Conservation (phyloP, 2,329 filamentous ascomycete genomes). For the Penicillium sp. region DNA sequence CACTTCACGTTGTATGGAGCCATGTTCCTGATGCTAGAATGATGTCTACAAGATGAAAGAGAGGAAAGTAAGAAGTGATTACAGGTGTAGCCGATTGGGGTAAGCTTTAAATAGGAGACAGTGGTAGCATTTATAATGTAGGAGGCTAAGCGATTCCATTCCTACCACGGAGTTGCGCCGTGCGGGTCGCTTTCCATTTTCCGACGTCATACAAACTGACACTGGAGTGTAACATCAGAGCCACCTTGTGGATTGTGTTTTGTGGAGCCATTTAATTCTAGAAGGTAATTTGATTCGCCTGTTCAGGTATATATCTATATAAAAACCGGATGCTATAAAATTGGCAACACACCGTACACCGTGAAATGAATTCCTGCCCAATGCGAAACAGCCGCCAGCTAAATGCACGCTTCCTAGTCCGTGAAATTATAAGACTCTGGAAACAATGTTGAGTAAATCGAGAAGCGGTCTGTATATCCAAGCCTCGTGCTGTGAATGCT, state of each 20-base stretch:
- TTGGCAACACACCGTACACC: constrained; percentile 9
- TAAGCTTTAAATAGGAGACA: background rate
- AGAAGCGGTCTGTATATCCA: background rate
- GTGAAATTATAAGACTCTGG: constrained; percentile 12
- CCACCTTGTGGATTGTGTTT: background rate
- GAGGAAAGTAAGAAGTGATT: background rate
- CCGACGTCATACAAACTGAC: constrained; percentile 13
- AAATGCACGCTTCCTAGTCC: constrained; percentile 23
- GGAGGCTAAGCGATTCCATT: constrained; percentile 5
- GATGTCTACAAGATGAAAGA: background rate
- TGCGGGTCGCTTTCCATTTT: constrained; percentile 29
- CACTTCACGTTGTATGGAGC: constrained; percentile 45
- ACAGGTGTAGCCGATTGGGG: background rate
- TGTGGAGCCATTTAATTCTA: background rate
- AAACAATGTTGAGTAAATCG: constrained; percentile 10
- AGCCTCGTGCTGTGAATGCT: background rate
- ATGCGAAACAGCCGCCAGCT: constrained; percentile 26
- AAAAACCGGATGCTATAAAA: constrained; percentile 12
- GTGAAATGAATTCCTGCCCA: constrained; percentile 5
- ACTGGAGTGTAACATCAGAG: background rate
- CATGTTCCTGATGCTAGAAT: constrained; percentile 25
- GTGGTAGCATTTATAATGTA: constrained; percentile 15
- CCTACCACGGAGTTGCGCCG: constrained; percentile 28
- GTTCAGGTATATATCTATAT: constrained; percentile 11
- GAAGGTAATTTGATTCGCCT: background rate